phyloP scores from a whole-genome alignment of 169 alveolate species.

The Cyclospora cayetanensis region DNA sequence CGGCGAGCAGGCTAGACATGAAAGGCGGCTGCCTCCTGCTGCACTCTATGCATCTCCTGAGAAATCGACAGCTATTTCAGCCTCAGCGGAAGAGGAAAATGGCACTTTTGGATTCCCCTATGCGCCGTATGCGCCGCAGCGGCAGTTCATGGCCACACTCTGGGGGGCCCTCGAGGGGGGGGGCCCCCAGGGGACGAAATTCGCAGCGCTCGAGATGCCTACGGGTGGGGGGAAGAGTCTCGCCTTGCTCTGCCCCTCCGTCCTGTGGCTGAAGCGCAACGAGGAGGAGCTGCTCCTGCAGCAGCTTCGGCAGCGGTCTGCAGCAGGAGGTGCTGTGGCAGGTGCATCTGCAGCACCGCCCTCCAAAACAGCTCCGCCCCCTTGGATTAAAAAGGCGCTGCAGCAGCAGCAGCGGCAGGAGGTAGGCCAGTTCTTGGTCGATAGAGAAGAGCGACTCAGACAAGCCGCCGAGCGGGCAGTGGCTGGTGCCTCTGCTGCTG shows the following conservation, averaged over 20 bases:
- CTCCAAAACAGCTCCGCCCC: background rate
- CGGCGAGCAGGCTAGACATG: too few relatives aligned
- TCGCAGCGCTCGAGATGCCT: slow-evolving; percentile 63
- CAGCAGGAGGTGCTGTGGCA: slow-evolving; percentile 13
- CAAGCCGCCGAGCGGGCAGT: slow-evolving; percentile 2
- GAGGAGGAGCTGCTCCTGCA: slow-evolving; percentile 41
- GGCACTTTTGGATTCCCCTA: slow-evolving; percentile 58
- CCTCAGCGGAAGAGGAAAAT: background rate
- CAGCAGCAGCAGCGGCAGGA: slow-evolving; percentile 32
- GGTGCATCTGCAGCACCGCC: background rate
- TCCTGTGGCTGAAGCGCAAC: slow-evolving; percentile 41
- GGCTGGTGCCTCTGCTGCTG: background rate
- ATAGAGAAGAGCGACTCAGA: background rate
- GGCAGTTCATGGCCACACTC: slow-evolving; percentile 21
- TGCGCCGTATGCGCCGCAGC: slow-evolving; percentile 29
- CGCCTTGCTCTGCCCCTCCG: slow-evolving; percentile 65
- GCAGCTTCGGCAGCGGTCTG: slow-evolving; percentile 12
- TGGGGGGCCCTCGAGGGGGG: slow-evolving; percentile 59
- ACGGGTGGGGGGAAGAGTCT: slow-evolving; percentile 68
- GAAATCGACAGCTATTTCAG: too few relatives aligned
- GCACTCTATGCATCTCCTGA: too few relatives aligned
- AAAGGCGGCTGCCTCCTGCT: too few relatives aligned
- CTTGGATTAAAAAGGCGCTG: slow-evolving; percentile 42
- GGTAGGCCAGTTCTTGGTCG: slow-evolving; percentile 12
- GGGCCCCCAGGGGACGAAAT: background rate